Evolutionary conservation across 176 grass and related monocot species (phyloP).

Genomic region (Echinochloa phyllopogon): DNA sequence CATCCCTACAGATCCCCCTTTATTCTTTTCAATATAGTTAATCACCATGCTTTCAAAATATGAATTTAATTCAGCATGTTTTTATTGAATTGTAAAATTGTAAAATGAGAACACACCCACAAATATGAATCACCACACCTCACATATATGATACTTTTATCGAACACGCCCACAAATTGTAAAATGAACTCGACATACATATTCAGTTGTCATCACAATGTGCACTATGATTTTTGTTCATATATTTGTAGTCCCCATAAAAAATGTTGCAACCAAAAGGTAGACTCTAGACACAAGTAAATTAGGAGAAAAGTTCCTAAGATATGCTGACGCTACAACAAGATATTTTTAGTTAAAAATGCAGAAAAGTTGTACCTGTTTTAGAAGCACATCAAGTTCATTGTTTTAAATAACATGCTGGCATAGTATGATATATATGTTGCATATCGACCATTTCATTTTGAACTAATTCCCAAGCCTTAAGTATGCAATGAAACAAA

Average conservation of each 20-base stretch:
- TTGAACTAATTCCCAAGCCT: constrained; percentile 1
- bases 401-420: constrained; percentile 1
- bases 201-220: not conserved
- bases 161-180: no score
- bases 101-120: no score
- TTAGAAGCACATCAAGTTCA: not conserved
- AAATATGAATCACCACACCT: not conserved
- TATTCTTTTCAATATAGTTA: not conserved
- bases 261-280: not conserved
- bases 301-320: constrained; percentile 5
- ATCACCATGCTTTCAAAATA: constrained; percentile 22
- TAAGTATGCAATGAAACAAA: constrained; percentile 10
- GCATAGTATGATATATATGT: not conserved
- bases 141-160: not conserved
- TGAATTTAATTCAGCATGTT: constrained; percentile 31
- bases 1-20: not conserved
- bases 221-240: not conserved
- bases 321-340: not conserved
- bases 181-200: constrained; percentile 10
- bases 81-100: no score
- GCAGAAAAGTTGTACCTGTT: not conserved
- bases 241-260: not conserved
- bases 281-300: constrained; percentile 8
- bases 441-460: not conserved
- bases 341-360: constrained; percentile 25